Evolutionary conservation across 2,329 filamentous ascomycete genomes (phyloP).

Genomic region (Exophiala lecanii-corni): DNA sequence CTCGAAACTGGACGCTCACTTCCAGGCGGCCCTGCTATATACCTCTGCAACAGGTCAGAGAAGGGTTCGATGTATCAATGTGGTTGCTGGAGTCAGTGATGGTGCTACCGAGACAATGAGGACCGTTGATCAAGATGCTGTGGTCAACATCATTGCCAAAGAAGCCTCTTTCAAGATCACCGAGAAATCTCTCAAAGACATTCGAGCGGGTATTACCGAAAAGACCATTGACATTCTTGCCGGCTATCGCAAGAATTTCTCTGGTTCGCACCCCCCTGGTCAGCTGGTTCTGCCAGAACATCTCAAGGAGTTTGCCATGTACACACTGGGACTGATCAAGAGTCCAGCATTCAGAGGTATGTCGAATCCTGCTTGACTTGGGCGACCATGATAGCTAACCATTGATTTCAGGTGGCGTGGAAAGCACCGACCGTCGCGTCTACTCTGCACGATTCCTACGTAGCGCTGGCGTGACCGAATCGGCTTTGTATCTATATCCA

Average conservation of each 20-base stretch:
- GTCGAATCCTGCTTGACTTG: not conserved
- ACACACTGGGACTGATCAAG: constrained; percentile 84
- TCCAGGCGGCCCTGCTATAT: constrained; percentile 91
- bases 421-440: constrained; percentile 83
- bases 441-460: constrained; percentile 89
- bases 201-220: constrained; percentile 76
- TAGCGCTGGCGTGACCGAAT: constrained; percentile 77
- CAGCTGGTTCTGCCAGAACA: constrained; percentile 94
- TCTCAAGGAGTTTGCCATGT: constrained; percentile 95
- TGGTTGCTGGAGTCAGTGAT: constrained; percentile 88
- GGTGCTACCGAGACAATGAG: constrained; percentile 79
- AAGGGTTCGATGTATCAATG: constrained; percentile 85
- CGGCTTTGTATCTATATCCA: constrained; percentile 90
- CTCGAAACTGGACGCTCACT: constrained; percentile 91
- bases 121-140: constrained; percentile 92
- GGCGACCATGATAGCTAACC: not conserved
- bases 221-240: constrained; percentile 90
- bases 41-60: constrained; percentile 86
- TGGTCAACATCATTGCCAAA: constrained; percentile 83
- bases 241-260: constrained; percentile 88
- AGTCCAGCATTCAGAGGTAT: constrained; percentile 79
- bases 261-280: constrained; percentile 77
- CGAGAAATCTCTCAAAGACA: constrained; percentile 74
- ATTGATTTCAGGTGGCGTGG: constrained; percentile 64
- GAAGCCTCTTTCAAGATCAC: constrained; percentile 82